Conservation (phyloP, 73 alveolate genomes). For the Uronychia binucleata region DNA sequence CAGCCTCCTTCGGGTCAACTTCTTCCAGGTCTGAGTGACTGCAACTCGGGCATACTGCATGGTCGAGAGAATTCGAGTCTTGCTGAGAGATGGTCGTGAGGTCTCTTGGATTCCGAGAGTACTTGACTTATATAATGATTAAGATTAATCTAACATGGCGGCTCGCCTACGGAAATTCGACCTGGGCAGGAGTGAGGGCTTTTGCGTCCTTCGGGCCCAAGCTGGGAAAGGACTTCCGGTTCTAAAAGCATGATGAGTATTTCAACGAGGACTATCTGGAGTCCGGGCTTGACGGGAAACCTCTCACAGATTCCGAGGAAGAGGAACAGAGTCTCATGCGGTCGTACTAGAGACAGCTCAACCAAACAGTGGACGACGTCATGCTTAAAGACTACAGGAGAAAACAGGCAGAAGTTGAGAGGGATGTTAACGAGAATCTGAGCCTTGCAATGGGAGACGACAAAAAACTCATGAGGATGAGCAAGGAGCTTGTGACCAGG, state of each 20-base stretch:
- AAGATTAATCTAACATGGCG: neutral
- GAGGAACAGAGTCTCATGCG: slow-evolving; percentile 6
- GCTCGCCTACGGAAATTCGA: neutral
- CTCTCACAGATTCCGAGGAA: neutral
- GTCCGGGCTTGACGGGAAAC: slow-evolving; percentile 11
- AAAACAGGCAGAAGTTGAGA: neutral
- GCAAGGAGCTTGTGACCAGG: slow-evolving; percentile 13
- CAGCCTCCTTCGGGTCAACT: too few species aligned
- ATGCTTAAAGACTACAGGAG: slow-evolving; percentile 39
- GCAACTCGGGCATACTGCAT: too few species aligned
- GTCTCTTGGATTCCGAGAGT: too few species aligned
- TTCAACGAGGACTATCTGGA: slow-evolving; percentile 39
- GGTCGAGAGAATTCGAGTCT: too few species aligned
- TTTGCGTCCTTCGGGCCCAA: neutral
- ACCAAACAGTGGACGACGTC: slow-evolving; percentile 28
- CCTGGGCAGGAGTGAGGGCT: neutral
- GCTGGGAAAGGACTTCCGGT: slow-evolving; percentile 13
- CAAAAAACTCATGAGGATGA: slow-evolving; percentile 28
- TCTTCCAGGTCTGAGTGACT: too few species aligned
- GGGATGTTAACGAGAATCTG: slow-evolving; percentile 9
- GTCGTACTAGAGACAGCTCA: slow-evolving; percentile 4
- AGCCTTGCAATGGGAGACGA: slow-evolving; percentile 9
- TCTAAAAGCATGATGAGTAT: slow-evolving; percentile 49
- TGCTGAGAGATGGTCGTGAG: too few species aligned
- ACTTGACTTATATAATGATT: neutral